A percentile compares a stretch with the other conserved stretches of the same genome.
Conservation (phyloP, 495 filamentous ascomycete genomes). For the Tuber borchii region DNA sequence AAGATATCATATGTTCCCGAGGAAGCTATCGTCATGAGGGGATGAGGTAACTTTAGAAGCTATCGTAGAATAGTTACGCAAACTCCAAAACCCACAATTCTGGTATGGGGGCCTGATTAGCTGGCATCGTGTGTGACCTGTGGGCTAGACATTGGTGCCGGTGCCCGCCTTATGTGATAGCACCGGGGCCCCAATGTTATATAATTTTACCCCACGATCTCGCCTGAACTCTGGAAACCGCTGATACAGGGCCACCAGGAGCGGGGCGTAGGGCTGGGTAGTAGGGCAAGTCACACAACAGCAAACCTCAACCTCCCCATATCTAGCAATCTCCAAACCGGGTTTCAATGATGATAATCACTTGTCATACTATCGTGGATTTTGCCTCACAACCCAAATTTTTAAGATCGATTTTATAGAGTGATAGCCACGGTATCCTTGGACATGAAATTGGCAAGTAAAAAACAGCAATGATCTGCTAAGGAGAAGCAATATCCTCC, state of each 20-base stretch:
- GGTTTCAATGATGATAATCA: not conserved
- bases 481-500: constrained; percentile 17
- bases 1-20: not conserved
- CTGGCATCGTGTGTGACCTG: not conserved
- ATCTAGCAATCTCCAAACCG: not conserved
- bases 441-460: not conserved
- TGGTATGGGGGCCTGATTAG: not conserved
- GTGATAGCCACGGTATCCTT: not conserved
- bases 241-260: not conserved
- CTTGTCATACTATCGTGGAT: not conserved
- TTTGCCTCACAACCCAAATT: not conserved
- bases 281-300: not conserved
- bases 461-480: not conserved
- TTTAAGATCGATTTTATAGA: not conserved
- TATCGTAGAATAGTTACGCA: not conserved
- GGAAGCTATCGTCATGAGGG: not conserved
- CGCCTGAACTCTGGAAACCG: not conserved
- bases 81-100: not conserved
- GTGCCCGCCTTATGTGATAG: not conserved
- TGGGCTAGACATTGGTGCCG: not conserved
- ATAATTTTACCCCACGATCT: not conserved
- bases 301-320: not conserved
- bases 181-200: not conserved
- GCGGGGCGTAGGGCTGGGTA: not conserved
- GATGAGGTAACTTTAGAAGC: not conserved